Evolutionary conservation across 2,329 filamentous ascomycete genomes (phyloP).

Genomic region (Periconia digitata): DNA sequence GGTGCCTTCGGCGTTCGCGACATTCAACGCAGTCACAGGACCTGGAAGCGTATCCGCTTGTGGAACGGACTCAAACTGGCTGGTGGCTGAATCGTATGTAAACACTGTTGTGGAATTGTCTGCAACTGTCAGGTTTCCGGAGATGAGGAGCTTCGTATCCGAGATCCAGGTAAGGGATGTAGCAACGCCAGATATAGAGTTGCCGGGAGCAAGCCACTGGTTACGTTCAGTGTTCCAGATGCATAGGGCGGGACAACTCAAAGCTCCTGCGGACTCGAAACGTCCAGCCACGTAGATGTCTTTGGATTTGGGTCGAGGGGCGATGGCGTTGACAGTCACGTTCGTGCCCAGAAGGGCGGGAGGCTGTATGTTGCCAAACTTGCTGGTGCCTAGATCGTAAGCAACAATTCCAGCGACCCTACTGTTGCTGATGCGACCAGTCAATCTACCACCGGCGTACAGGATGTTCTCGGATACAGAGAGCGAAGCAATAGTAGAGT

Average conservation of each 20-base stretch:
- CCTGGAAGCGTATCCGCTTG: slow-evolving; percentile 72
- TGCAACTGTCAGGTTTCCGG: slow-evolving; percentile 72
- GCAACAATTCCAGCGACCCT: slow-evolving; percentile 73
- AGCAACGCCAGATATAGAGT: slow-evolving; percentile 69
- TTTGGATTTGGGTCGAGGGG: slow-evolving; percentile 66
- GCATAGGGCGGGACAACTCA: slow-evolving; percentile 82
- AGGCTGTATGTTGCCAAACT: slow-evolving; percentile 69
- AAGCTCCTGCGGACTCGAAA: slow-evolving; percentile 79
- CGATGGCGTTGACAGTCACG: slow-evolving; percentile 75
- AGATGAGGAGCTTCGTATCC: slow-evolving; percentile 70
- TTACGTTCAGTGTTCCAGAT: slow-evolving; percentile 68
- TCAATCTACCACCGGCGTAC: slow-evolving; percentile 80
- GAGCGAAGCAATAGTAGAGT: slow-evolving; percentile 75
- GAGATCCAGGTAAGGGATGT: slow-evolving; percentile 75
- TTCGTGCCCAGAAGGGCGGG: slow-evolving; percentile 70
- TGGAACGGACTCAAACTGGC: slow-evolving; percentile 66
- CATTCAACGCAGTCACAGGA: slow-evolving; percentile 73
- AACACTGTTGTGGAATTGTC: slow-evolving; percentile 68
- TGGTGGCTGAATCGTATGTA: slow-evolving; percentile 68
- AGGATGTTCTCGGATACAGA: slow-evolving; percentile 55
- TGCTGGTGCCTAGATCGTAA: slow-evolving; percentile 70
- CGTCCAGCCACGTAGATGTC: slow-evolving; percentile 85
- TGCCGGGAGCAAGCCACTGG: slow-evolving; percentile 81
- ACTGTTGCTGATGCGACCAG: slow-evolving; percentile 66
- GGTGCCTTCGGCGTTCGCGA: slow-evolving; percentile 70